Evolutionary conservation across 1,139 yeast genomes (phyloP).

Genomic region (Taiozyma onychis): DNA sequence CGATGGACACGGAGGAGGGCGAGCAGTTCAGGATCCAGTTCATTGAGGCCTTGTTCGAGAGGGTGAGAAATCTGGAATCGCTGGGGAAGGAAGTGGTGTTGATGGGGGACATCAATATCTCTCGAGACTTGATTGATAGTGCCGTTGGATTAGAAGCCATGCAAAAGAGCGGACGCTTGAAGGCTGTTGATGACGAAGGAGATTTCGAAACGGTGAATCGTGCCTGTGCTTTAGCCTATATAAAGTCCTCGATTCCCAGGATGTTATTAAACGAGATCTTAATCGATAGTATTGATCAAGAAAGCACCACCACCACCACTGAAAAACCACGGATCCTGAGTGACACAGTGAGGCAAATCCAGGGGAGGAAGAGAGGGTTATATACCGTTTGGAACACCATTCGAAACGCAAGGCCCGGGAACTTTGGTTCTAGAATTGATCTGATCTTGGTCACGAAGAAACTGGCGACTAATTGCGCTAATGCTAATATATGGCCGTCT

Average conservation of each 20-base stretch:
- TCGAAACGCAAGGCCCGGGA: conserved; percentile 71
- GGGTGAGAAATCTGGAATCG: conserved; percentile 49
- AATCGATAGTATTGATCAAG: conserved; percentile 27
- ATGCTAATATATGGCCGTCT: conserved; percentile 63
- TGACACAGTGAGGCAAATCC: conserved; percentile 60
- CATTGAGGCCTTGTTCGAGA: conserved; percentile 47
- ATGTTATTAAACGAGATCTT: conserved; percentile 35
- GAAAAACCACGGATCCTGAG: conserved; percentile 34
- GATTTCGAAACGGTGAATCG: conserved; percentile 38
- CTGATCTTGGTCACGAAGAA: conserved; percentile 48
- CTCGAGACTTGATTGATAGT: conserved; percentile 74
- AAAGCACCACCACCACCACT: conserved; percentile 5
- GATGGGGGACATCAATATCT: conserved; percentile 85
- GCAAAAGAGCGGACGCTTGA: conserved; percentile 24
- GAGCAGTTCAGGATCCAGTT: conserved; percentile 56
- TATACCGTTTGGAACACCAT: conserved; percentile 93
- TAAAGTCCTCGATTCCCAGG: conserved; percentile 35
- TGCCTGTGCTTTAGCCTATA: conserved; percentile 36
- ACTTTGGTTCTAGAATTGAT: conserved; percentile 87
- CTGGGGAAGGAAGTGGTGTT: conserved; percentile 64
- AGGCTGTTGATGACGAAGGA: not conserved
- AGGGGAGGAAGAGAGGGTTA: conserved; percentile 53
- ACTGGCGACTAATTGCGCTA: conserved; percentile 30
- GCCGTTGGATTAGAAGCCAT: conserved; percentile 61
- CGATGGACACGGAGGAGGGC: conserved; percentile 65